Base-by-base conservation (phyloP, 2,329 filamentous ascomycete genomes). In the Alternaria ethzedia region DNA sequence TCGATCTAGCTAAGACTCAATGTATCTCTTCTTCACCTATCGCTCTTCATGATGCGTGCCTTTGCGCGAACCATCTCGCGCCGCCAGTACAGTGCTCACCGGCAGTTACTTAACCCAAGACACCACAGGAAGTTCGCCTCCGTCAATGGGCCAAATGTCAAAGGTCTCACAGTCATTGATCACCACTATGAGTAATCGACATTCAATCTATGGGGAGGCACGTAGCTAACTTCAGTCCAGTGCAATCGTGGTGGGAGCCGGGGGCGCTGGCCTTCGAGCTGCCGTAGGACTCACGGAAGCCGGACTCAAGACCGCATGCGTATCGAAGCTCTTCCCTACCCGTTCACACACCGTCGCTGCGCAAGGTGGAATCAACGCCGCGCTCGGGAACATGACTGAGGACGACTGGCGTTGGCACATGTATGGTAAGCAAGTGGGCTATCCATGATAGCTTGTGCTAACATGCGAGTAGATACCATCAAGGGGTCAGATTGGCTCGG, bases 301-400 rank as follows among this genome's bases (percentile, higher is more conserved):
- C 67, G 88, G 88, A 9, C 85, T 90, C 73, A 88, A 90, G 70
- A 90, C 87, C 64, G 88, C 88, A 65, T 90, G 88, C 80, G 84
- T 90, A 66, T 86, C 86, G 28, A 90, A 89, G 75, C 82, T 89
- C 32, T 90, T 89, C 76, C 87, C 87, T 30, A 90, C 88, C 17
- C 82, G 88, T 79, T 87, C 84, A 70, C 88, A 90, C 78, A 90
- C 88, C 11, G 88, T 90, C 62, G 88, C 88, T n/a, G 88, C 88
- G 23, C 88, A 90, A 78, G 88, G 88, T 66, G 88, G 88, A 67
- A 90, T 90, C 74, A 87, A 87, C 74, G 86, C 86, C 10, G 86
- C 86, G 4, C 77, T 88, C 15, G 86, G 85, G 67, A 86, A 86
- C 70, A 86, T 86, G 83, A 83, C 82, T 43, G 78, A 83, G 68